Evolutionary conservation across 2,329 filamentous ascomycete genomes (phyloP).

Genomic region (Colletotrichum camelliae): DNA sequence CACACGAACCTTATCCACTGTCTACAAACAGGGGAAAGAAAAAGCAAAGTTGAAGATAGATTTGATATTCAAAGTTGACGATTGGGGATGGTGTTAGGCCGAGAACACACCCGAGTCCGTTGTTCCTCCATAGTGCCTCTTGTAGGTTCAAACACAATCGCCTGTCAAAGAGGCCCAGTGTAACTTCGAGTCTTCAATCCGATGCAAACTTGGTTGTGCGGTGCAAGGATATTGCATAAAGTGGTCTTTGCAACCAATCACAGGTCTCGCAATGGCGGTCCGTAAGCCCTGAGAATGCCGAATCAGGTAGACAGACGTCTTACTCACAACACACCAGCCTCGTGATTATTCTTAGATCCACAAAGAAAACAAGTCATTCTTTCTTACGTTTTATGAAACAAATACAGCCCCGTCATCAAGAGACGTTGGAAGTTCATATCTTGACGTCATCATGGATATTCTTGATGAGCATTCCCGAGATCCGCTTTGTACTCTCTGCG

Average conservation of each 20-base stretch:
- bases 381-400: too few relatives aligned
- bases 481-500: neutral
- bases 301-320: neutral
- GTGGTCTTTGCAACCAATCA: neutral
- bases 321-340: neutral
- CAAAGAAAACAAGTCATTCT: neutral
- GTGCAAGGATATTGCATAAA: neutral
- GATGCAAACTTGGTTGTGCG: neutral
- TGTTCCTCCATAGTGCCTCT: too few relatives aligned
- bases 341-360: accelerated
- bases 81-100: too few relatives aligned
- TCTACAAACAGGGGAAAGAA: too few relatives aligned
- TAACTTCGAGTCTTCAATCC: accelerated
- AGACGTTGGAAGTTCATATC: accelerated
- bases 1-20: neutral
- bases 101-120: too few relatives aligned
- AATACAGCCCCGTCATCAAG: too few relatives aligned
- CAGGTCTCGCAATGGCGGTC: neutral
- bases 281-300: neutral
- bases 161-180: neutral
- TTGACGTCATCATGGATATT: neutral
- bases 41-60: too few relatives aligned
- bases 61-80: too few relatives aligned
- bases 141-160: neutral
- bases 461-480: neutral